Conservation (phyloP, 768 basidiomycete species). For the Scleroderma bovista region DNA sequence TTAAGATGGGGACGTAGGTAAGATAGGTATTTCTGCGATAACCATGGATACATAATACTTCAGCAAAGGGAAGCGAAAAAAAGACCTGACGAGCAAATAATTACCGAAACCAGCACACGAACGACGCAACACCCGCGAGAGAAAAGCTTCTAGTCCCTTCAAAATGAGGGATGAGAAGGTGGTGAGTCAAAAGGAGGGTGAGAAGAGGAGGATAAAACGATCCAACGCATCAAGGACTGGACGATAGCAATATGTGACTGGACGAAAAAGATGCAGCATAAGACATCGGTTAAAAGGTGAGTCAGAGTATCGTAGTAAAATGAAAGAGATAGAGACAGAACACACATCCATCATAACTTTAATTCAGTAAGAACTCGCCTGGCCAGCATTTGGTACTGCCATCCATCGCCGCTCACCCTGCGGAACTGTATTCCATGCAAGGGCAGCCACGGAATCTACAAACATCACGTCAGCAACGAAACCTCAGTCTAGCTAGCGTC, state of each 20-base stretch:
- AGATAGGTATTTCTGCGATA: neutral
- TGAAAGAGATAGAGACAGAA: neutral
- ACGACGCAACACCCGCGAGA: neutral
- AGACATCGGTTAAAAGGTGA: no score
- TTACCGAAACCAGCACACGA: no score
- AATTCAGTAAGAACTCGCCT: slow-evolving; percentile 82
- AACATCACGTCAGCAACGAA: slow-evolving; percentile 1
- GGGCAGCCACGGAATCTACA: slow-evolving; percentile 86
- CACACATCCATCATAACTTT: slow-evolving; percentile 73
- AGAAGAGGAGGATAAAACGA: neutral
- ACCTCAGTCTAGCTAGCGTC: neutral
- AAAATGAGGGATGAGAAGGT: neutral
- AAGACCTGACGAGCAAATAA: neutral
- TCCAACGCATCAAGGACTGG: neutral
- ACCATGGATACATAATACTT: neutral
- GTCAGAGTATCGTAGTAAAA: neutral
- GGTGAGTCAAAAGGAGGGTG: no score
- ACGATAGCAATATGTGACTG: slow-evolving; percentile 1
- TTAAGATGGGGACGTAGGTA: neutral
- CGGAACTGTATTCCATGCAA: slow-evolving; percentile 96
- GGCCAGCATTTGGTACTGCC: slow-evolving; percentile 97
- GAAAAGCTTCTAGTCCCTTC: no score
- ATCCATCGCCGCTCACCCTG: slow-evolving; percentile 82
- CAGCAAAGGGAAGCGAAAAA: neutral
- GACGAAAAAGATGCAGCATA: no score